Base-by-base conservation (phyloP, 306 rosid genomes). In the Cicer yamashitae region DNA sequence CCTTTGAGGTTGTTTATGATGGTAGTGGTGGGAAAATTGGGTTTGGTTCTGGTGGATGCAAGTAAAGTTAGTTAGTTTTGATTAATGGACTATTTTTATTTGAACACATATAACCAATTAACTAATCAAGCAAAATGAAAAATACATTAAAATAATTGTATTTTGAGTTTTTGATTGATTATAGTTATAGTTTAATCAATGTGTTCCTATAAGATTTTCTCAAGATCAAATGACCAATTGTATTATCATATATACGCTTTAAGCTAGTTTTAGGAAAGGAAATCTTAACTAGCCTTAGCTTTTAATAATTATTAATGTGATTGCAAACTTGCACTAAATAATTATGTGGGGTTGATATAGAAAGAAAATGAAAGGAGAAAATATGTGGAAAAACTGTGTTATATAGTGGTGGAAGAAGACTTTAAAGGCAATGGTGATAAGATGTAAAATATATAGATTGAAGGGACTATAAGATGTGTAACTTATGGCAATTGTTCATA, bases 1-100 rank as follows among this genome's bases (percentile, higher is more conserved):
- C 87, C 8, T 5, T 87, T 8, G 74, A 86, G 43, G 92, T 92
- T 62, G 87, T 89, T 1, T 90, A 93, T 65, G 96, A 93, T 74
- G 78, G 86, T 46, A 89, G 79, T 8, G 84, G 80, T 39, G 85
- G 88, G 1, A 90, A 38, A 53, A 12, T 92, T 18, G 96, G 96
- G 47, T 90, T 92, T 77, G 88, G 80, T 8, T 12, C 71, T 15
- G 78, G 62, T 40, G 93, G 86, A 0, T 92, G 96, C 60, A 11
- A 75, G 38, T 79, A 17, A 79, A 7, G 2, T 30, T 37, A 46
- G 8, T 60, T 8, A 17, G 30, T 25, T 25, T 25, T 25, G 30
- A 22, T 22, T 22, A 22, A 22, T 22, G 25, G 1, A 22, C 25
- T 22, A 22, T 22, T 22, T 1, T 22, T 22, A 22, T 22, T 1